Evolutionary conservation across 2,329 filamentous ascomycete genomes (phyloP).

Genomic region (Scedosporium dehoogii): DNA sequence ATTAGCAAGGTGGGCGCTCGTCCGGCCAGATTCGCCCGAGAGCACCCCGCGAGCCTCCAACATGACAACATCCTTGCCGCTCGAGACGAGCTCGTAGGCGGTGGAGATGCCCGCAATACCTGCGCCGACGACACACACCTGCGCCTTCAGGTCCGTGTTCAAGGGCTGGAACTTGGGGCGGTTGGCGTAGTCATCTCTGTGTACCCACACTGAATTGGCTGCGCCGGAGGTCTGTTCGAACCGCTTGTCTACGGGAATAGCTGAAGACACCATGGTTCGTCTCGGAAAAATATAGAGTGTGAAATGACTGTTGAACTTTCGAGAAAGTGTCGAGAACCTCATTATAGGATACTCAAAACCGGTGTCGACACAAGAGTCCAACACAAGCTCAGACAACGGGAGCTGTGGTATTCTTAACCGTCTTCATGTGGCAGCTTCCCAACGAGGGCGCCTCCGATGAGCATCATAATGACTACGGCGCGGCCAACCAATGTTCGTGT

Average conservation of each 20-base stretch:
- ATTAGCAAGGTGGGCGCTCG: slow-evolving; percentile 42
- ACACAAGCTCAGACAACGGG: too few species aligned
- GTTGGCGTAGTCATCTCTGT: slow-evolving; percentile 27
- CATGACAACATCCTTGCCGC: slow-evolving; percentile 38
- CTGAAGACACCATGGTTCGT: background rate
- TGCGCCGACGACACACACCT: slow-evolving; percentile 40
- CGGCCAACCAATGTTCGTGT: too few species aligned
- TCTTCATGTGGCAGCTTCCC: too few species aligned
- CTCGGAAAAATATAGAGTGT: background rate
- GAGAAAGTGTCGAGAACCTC: background rate
- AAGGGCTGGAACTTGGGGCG: slow-evolving; percentile 31
- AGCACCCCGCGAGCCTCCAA: slow-evolving; percentile 45
- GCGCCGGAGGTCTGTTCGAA: slow-evolving; percentile 34
- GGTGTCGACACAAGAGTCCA: too few species aligned
- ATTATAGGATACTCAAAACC: background rate
- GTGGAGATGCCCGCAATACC: slow-evolving; percentile 42
- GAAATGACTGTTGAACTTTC: background rate
- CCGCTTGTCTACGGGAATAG: slow-evolving; percentile 5
- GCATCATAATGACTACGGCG: too few species aligned
- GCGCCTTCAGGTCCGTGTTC: slow-evolving; percentile 29
- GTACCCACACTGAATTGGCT: slow-evolving; percentile 43
- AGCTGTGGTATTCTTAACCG: too few species aligned
- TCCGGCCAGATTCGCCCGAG: slow-evolving; percentile 43
- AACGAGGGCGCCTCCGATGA: too few species aligned
- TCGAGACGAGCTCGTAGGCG: slow-evolving; percentile 33